Base-by-base conservation (phyloP, 257 asterid genomes). In the Solanum corneliomulleri region DNA sequence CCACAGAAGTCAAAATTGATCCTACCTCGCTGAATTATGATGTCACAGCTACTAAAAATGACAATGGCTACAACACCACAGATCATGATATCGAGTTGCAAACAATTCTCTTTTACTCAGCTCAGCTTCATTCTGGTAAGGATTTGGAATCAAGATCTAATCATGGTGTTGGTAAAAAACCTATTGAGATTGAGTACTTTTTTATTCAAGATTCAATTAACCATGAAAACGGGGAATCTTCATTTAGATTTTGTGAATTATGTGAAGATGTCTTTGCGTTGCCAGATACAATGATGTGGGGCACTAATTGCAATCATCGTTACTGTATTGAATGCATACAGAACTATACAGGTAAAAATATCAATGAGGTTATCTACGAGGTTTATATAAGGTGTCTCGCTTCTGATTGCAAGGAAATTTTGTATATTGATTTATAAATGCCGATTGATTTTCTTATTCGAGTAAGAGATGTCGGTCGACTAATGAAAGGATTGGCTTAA, bases 311-410 rank as follows among this genome's bases (percentile, higher is more conserved):
- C 11, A 11, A 9, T 21, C 89, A 89, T 44, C 1, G 2, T 29
- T 89, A 18, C 39, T 87, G 88, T 69, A 14, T 18, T 8, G 91
- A 76, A 39, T 89, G 91, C 81, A 15, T 87, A 27, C n/a, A 2
- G 1, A 33, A 27, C 4, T 68, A 87, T 45, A 5, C 84, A 2
- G 12, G 25, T 1, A 27, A 56, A 33, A 62, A 75, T 9, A 20
- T 89, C 3, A 23, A 89, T 9, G 70, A 84, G 37, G 31, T 66
- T 62, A 35, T 84, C 3, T 13, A 25, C 2, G 5, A 62, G 29
- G 13, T 62, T 4, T 1, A 4, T 3, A 58, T 86, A 16, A 83
- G 68, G 15, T 87, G 91, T 77, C 91, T 89, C 0, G 80, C 39
- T 42, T 29, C 33, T 3, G 25, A 49, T 33, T 89, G 91, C 78